phyloP scores from a whole-genome alignment of 768 basidiomycete genomes.

The Leucocoprinus birnbaumii region DNA sequence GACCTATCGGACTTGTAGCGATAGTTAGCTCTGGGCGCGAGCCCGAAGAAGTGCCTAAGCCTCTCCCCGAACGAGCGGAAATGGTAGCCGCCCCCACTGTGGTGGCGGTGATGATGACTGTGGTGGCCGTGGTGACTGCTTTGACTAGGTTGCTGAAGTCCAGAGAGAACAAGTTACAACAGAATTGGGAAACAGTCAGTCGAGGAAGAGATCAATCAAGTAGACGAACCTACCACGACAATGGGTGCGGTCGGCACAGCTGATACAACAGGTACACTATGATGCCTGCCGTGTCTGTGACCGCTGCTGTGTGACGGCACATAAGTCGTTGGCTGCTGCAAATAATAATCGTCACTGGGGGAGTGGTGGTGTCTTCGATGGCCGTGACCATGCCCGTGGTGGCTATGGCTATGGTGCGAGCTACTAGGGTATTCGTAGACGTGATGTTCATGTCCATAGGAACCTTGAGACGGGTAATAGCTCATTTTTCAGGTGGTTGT shows the following conservation, averaged over 20 bases:
- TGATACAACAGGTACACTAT: not conserved
- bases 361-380: not conserved
- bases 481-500: not conserved
- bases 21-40: conserved; percentile 37
- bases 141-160: conserved; percentile 5
- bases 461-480: conserved; percentile 9
- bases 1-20: conserved; percentile 41
- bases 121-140: conserved; percentile 22
- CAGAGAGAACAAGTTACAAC: not conserved
- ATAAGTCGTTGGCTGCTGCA: conserved; percentile 6
- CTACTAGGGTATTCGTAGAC: conserved; percentile 1
- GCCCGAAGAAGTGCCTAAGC: conserved; percentile 51
- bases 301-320: conserved; percentile 2
- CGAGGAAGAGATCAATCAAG: not conserved
- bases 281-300: conserved; percentile 7
- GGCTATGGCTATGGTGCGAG: not conserved
- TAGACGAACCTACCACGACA: not conserved
- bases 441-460: conserved; percentile 1
- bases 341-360: not conserved
- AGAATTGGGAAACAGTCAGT: not conserved
- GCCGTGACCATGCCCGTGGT: not conserved
- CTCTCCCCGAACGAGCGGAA: conserved; percentile 35
- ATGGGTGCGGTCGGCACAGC: conserved; percentile 1
- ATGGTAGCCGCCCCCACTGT: conserved; percentile 1
- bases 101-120: conserved; percentile 22